Evolutionary conservation across 441 rosid species (phyloP).

Genomic region (Erodium texanum): DNA sequence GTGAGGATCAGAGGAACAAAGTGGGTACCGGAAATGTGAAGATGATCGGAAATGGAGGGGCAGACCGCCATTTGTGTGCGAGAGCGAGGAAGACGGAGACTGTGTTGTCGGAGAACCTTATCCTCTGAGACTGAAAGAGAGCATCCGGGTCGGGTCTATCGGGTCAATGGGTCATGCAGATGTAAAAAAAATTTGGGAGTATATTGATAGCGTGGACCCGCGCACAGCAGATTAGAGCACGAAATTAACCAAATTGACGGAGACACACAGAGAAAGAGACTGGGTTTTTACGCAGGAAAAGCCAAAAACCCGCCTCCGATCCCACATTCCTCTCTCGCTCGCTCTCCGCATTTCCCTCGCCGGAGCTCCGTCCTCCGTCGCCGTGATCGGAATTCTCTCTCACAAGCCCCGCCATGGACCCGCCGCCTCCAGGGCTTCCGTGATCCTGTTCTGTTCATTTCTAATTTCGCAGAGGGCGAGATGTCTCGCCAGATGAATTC

Average conservation of each 20-base stretch:
- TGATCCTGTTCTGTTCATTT: not conserved
- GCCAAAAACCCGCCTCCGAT: slow-evolving; percentile 6
- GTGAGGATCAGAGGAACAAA: no score
- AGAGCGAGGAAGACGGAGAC: no score
- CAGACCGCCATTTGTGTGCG: no score
- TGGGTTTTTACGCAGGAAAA: not conserved
- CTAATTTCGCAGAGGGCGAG: slow-evolving; percentile 1
- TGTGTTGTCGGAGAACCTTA: no score
- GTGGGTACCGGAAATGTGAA: no score
- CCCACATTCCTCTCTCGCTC: not conserved
- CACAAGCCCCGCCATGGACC: not conserved
- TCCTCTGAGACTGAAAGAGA: no score
- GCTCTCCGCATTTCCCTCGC: not conserved
- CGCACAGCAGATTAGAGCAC: not conserved
- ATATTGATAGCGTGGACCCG: not conserved
- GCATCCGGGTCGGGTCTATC: no score
- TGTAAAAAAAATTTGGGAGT: not conserved
- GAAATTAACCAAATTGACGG: not conserved
- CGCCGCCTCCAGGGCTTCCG: not conserved
- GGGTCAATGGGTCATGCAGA: no score
- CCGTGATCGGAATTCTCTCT: not conserved
- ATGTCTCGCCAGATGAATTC: slow-evolving; percentile 80
- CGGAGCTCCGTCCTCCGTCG: slow-evolving; percentile 1
- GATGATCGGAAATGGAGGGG: no score
- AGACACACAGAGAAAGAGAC: not conserved